Percentiles rank a stretch among this genome's conserved stretches.
phyloP scores from a whole-genome alignment of 163 green algal species.

The Prototheca cutis region DNA sequence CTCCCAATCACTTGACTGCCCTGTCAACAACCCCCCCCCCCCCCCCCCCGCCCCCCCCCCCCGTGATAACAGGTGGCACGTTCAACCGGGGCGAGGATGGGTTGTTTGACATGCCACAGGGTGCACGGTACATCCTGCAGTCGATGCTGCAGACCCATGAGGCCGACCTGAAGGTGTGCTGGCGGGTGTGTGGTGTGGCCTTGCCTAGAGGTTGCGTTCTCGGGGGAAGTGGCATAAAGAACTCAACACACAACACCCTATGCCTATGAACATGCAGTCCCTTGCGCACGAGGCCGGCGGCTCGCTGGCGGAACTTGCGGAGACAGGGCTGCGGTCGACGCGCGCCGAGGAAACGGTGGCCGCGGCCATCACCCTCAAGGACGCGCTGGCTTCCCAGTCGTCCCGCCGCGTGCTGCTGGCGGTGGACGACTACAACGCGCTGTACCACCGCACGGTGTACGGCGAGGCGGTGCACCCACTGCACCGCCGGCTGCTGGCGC shows the following conservation, averaged over 20 bases:
- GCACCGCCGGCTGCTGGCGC: constrained; percentile 25
- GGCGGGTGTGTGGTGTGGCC: background rate
- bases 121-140: constrained; percentile 17
- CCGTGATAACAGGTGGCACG: constrained; percentile 17
- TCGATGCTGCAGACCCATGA: background rate
- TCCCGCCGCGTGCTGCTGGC: constrained; percentile 40
- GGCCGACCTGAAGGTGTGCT: background rate
- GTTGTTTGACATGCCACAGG: constrained; percentile 30
- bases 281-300: too few species aligned
- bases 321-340: background rate
- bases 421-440: constrained; percentile 63
- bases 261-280: too few species aligned
- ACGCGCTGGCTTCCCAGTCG: constrained; percentile 15
- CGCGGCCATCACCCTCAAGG: background rate
- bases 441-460: constrained; percentile 51
- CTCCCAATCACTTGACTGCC: background rate
- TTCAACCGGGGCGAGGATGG: constrained; percentile 13
- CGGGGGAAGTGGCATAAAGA: too few species aligned
- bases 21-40: background rate
- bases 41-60: background rate
- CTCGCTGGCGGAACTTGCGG: background rate
- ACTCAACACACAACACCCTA: too few species aligned
- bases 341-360: background rate
- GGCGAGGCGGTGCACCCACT: constrained; percentile 24
- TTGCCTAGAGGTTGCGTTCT: too few species aligned